A percentile compares a stretch with the other conserved stretches of the same genome.
Conservation (phyloP, 768 basidiomycete genomes). For the Termitomyces sp. region DNA sequence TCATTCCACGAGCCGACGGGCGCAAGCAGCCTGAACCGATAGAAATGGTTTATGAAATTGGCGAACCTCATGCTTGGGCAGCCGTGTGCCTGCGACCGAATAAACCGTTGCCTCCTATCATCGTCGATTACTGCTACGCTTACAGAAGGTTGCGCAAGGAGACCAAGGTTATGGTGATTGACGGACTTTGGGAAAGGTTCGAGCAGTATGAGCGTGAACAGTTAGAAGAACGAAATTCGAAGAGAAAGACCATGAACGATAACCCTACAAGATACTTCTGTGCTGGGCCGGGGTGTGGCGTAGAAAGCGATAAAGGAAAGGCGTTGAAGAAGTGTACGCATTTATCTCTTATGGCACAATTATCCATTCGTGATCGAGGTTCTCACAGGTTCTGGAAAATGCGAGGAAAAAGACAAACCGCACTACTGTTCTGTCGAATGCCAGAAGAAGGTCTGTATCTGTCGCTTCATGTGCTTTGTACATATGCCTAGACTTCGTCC, state of each 20-base stretch:
- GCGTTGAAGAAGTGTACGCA: background rate
- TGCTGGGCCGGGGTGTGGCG: background rate
- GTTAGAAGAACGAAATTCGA: background rate
- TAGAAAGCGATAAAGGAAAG: slow-evolving; percentile 1
- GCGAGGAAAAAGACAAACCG: background rate
- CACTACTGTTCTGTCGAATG: background rate
- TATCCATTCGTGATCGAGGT: background rate
- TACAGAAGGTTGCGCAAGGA: background rate
- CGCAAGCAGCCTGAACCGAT: slow-evolving; percentile 1
- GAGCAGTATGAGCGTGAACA: background rate
- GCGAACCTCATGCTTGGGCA: slow-evolving; percentile 1
- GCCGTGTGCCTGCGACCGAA: background rate
- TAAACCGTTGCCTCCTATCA: background rate
- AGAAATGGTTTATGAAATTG: slow-evolving; percentile 1
- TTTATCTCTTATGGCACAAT: background rate
- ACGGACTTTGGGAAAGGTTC: background rate
- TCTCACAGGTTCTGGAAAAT: background rate
- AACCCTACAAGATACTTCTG: background rate
- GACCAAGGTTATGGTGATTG: background rate
- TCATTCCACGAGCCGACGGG: slow-evolving; percentile 1
- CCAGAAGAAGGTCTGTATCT: background rate
- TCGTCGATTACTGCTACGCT: background rate
- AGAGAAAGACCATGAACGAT: background rate
- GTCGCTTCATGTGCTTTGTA: background rate
- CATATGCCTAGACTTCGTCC: background rate